phyloP scores from a whole-genome alignment of 805 yeast species.

The Yamadazyma endophytica region DNA sequence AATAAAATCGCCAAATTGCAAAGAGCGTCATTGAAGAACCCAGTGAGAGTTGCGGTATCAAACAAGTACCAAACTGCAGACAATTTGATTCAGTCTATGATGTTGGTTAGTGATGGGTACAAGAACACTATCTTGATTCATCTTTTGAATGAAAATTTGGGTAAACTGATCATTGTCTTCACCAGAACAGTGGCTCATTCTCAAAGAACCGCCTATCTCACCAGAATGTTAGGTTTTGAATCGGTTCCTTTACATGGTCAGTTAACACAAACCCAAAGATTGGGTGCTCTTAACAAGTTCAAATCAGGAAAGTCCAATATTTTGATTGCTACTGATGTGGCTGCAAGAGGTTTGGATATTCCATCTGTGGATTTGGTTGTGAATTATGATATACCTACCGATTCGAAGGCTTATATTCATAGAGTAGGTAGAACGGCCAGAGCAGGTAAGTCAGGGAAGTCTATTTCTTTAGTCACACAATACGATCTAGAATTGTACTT shows the following conservation, averaged over 20 bases:
- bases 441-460: conserved; percentile 86
- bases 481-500: conserved; percentile 87
- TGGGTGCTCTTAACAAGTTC: conserved; percentile 77
- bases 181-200: conserved; percentile 95
- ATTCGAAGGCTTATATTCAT: conserved; percentile 79
- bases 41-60: conserved; percentile 88
- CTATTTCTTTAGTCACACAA: conserved; percentile 86
- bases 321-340: conserved; percentile 79
- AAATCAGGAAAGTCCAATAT: conserved; percentile 68
- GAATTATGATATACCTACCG: conserved; percentile 78
- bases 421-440: conserved; percentile 96
- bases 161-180: conserved; percentile 85
- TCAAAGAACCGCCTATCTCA: conserved; percentile 79
- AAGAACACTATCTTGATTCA: conserved; percentile 86
- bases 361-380: conserved; percentile 75
- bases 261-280: conserved; percentile 75
- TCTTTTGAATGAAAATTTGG: conserved; percentile 73
- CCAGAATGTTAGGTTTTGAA: conserved; percentile 76
- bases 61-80: conserved; percentile 90
- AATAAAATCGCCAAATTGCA: conserved; percentile 92
- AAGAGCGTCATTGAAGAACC: conserved; percentile 83
- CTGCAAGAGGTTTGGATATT: conserved; percentile 86
- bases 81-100: conserved; percentile 81
- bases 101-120: conserved; percentile 88
- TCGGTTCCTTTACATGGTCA: conserved; percentile 96